phyloP scores from a whole-genome alignment of 805 yeast species.

The Teunomyces atbi region DNA sequence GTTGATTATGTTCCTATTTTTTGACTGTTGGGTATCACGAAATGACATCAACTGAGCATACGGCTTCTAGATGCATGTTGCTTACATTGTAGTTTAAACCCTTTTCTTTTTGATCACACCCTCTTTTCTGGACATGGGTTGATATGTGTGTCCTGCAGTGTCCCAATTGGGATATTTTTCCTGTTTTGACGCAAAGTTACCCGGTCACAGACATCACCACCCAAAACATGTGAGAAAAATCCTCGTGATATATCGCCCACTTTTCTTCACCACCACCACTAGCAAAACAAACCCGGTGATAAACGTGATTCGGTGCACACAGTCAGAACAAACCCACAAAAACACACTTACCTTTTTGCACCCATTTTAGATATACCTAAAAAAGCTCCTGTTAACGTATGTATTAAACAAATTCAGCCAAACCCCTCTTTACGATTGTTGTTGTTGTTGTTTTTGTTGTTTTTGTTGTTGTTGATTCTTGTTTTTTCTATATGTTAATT shows the following conservation, averaged over 20 bases:
- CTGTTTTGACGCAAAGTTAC: neutral
- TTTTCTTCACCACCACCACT: constrained; percentile 7
- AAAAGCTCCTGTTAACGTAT: neutral
- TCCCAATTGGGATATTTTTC: neutral
- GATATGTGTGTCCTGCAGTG: neutral
- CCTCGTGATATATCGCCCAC: constrained; percentile 12
- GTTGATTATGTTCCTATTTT: no score
- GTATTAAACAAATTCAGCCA: neutral
- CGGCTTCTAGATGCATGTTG: no score
- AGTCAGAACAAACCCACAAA: neutral
- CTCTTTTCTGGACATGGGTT: neutral
- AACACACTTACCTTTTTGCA: neutral
- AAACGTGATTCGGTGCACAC: constrained; percentile 10
- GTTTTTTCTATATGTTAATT: neutral
- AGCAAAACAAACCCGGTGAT: constrained; percentile 1
- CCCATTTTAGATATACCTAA: neutral
- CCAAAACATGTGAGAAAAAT: constrained; percentile 9
- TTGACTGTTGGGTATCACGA: no score
- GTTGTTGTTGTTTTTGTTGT: neutral
- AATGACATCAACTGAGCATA: no score
- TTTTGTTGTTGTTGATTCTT: neutral
- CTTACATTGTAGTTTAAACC: no score
- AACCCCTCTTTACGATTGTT: neutral
- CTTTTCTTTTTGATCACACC: neutral
- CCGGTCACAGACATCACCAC: constrained; percentile 4